Conservation (phyloP, 2,329 filamentous ascomycete genomes). For the Scolecobasidium constrictum region DNA sequence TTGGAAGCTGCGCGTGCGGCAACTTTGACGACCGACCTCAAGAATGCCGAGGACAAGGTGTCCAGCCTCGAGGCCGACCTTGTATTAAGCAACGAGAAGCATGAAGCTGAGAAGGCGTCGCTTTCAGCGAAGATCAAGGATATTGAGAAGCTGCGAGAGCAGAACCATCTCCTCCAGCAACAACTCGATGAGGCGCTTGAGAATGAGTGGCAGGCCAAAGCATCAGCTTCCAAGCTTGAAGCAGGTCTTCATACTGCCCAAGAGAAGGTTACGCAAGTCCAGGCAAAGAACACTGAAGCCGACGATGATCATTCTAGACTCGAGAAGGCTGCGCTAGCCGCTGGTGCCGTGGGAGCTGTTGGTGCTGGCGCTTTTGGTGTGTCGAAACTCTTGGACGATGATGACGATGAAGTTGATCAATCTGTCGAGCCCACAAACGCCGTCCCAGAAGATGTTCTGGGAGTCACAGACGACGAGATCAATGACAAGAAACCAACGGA, state of each 20-base stretch:
- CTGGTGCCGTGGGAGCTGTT: neutral
- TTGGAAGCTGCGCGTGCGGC: neutral
- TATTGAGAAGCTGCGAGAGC: slow-evolving; percentile 4
- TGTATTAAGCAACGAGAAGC: neutral
- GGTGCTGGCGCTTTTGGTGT: slow-evolving; percentile 2
- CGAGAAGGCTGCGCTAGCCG: neutral
- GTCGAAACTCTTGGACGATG: neutral
- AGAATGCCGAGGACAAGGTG: slow-evolving; percentile 1
- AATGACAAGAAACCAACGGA: no score
- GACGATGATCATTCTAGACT: neutral
- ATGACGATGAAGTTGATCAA: no score
- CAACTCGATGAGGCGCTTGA: slow-evolving; percentile 4
- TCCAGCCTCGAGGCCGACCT: slow-evolving; percentile 1
- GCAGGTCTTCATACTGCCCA: neutral
- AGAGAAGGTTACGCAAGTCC: neutral
- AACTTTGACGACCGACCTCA: slow-evolving; percentile 1
- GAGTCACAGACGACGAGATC: no score
- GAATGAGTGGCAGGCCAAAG: neutral
- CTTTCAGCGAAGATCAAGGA: neutral
- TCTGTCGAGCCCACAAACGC: no score
- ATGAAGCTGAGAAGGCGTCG: slow-evolving; percentile 1
- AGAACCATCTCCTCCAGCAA: slow-evolving; percentile 5
- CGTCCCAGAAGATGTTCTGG: no score
- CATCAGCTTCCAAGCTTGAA: neutral
- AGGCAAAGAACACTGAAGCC: neutral